Evolutionary conservation across 2,329 filamentous ascomycete genomes (phyloP).

Genomic region (Penicillium occitanis): DNA sequence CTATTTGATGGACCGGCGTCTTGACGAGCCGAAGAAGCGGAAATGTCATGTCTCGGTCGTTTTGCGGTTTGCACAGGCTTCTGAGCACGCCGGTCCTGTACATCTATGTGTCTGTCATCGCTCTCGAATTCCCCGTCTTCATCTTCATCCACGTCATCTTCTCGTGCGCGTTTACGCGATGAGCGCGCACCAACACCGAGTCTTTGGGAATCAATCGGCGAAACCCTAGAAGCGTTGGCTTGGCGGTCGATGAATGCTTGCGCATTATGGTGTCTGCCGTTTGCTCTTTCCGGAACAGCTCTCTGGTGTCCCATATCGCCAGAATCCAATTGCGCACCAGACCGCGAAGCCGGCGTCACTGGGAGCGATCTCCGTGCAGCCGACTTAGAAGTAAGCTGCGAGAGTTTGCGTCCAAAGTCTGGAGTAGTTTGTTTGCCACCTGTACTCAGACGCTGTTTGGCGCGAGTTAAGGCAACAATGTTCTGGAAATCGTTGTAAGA

Average conservation of each 20-base stretch:
- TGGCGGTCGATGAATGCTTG: slow-evolving; percentile 41
- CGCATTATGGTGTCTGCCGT: background rate
- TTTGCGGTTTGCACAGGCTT: slow-evolving; percentile 19
- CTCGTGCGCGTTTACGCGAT: slow-evolving; percentile 18
- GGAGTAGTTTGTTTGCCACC: background rate
- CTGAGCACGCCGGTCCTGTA: slow-evolving; percentile 19
- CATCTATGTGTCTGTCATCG: slow-evolving; percentile 22
- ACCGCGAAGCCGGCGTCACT: slow-evolving; percentile 8
- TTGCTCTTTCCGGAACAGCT: background rate
- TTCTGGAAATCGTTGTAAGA: slow-evolving; percentile 1
- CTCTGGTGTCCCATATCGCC: background rate
- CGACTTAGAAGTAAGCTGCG: slow-evolving; percentile 15
- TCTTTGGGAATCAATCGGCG: slow-evolving; percentile 30
- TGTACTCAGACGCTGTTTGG: background rate
- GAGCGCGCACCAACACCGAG: background rate
- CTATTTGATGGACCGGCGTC: background rate
- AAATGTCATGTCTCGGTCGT: background rate
- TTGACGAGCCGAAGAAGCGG: background rate
- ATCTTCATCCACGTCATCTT: slow-evolving; percentile 28
- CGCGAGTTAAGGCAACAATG: background rate
- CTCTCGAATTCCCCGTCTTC: slow-evolving; percentile 36
- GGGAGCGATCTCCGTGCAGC: slow-evolving; percentile 6
- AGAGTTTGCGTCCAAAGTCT: slow-evolving; percentile 11
- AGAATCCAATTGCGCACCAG: background rate
- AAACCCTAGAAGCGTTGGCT: slow-evolving; percentile 34